A percentile compares a stretch with the other conserved stretches of the same genome.
Evolutionary conservation across 208 protist genomes (phyloP).

Genomic region (Leishmania martiniquensis): DNA sequence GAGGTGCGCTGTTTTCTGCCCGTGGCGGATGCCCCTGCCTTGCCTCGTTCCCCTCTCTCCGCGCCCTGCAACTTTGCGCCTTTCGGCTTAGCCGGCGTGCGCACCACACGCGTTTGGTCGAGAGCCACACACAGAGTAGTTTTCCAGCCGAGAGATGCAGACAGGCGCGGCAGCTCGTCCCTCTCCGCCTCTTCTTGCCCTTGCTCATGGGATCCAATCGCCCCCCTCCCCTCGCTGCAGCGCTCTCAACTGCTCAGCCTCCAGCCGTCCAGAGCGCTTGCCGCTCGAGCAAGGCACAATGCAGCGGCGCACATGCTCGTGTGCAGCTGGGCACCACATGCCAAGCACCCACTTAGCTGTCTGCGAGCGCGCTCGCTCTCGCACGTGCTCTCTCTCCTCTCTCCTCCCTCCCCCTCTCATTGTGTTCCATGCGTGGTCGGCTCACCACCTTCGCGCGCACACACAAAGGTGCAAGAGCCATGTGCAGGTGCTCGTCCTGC

Average conservation of each 20-base stretch:
- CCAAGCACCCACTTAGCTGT: background rate
- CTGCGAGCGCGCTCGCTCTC: background rate
- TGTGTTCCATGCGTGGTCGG: background rate
- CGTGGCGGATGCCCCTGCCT: background rate
- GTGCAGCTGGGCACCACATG: background rate
- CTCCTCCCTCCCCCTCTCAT: background rate
- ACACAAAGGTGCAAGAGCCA: background rate
- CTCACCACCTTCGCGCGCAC: background rate
- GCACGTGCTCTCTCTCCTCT: background rate
- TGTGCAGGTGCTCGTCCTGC: background rate
- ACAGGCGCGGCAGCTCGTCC: background rate
- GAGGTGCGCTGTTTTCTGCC: background rate
- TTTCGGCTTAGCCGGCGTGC: background rate
- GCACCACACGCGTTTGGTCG: background rate
- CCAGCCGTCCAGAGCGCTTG: background rate
- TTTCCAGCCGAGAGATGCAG: background rate
- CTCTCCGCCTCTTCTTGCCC: background rate
- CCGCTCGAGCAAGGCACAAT: background rate
- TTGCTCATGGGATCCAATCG: background rate
- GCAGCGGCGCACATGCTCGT: background rate
- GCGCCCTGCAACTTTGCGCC: background rate
- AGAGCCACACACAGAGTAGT: background rate
- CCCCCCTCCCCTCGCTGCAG: background rate
- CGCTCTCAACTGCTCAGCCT: background rate
- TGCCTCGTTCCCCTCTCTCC: background rate